phyloP scores from a whole-genome alignment of 805 yeast species.

The Kodamaea sagamina region DNA sequence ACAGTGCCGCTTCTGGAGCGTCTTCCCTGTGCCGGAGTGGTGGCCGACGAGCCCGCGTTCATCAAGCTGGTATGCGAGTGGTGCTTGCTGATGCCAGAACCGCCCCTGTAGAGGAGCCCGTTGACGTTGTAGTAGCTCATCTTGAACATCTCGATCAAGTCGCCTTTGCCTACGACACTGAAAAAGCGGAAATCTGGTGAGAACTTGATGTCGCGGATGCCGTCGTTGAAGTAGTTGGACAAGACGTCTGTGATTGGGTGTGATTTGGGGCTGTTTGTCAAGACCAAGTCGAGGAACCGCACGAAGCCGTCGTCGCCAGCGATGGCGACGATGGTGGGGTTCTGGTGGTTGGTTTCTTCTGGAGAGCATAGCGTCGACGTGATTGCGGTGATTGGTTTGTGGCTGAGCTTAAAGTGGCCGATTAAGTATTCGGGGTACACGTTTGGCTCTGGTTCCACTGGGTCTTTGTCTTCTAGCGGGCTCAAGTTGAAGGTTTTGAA shows the following conservation, averaged over 20 bases:
- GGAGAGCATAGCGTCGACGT: slow-evolving; percentile 29
- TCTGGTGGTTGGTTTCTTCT: slow-evolving; percentile 18
- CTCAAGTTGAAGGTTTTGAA: slow-evolving; percentile 40
- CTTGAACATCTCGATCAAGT: slow-evolving; percentile 43
- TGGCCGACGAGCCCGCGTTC: slow-evolving; percentile 7
- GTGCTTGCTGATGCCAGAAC: slow-evolving; percentile 9
- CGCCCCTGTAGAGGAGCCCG: slow-evolving; percentile 27
- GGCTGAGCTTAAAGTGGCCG: slow-evolving; percentile 64
- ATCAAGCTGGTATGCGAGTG: slow-evolving; percentile 13
- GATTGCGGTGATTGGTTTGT: slow-evolving; percentile 55
- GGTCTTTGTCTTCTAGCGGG: slow-evolving; percentile 20
- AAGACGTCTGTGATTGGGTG: slow-evolving; percentile 46
- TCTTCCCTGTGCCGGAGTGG: slow-evolving; percentile 19
- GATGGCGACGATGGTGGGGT: slow-evolving; percentile 48
- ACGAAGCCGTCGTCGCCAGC: slow-evolving; percentile 68
- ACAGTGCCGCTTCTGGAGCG: slow-evolving; percentile 44
- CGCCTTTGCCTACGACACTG: slow-evolving; percentile 56
- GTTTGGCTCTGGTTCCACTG: slow-evolving; percentile 1
- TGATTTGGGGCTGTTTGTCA: slow-evolving; percentile 23
- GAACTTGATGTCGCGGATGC: slow-evolving; percentile 51
- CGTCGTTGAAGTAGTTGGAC: slow-evolving; percentile 66
- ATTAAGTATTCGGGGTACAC: slow-evolving; percentile 25
- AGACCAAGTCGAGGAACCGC: slow-evolving; percentile 53
- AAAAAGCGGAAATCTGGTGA: slow-evolving; percentile 52
- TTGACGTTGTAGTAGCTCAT: slow-evolving; percentile 44